phyloP scores from a whole-genome alignment of 257 asterid genomes.

The Lithospermum erythrorhizon region DNA sequence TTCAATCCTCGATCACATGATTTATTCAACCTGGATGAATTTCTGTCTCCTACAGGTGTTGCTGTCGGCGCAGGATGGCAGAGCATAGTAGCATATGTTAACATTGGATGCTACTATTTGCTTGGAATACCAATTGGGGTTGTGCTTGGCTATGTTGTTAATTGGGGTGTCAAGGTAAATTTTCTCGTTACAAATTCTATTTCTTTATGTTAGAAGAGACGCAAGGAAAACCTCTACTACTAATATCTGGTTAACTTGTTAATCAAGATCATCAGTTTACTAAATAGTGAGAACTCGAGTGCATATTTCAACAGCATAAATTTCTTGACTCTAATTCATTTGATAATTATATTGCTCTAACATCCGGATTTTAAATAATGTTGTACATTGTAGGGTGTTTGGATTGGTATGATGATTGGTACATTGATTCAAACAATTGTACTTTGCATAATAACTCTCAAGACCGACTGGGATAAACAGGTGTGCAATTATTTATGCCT shows the following conservation, averaged over 20 bases:
- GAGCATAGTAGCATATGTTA: conserved; percentile 48
- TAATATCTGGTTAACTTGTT: too few species aligned
- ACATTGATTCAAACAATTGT: conserved; percentile 40
- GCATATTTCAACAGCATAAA: not conserved
- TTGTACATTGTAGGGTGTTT: conserved; percentile 36
- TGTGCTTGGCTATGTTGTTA: conserved; percentile 40
- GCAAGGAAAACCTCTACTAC: not conserved
- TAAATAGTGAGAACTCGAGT: not conserved
- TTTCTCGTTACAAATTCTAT: not conserved
- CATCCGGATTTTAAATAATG: not conserved
- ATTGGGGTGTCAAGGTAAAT: conserved; percentile 42
- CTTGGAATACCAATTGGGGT: conserved; percentile 50
- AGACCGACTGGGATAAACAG: conserved; percentile 62
- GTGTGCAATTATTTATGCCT: conserved; percentile 10
- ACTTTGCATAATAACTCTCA: conserved; percentile 27
- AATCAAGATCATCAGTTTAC: not conserved
- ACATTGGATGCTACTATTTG: conserved; percentile 45
- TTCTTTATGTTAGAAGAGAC: not conserved
- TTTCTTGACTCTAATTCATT: not conserved
- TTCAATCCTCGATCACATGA: too few species aligned
- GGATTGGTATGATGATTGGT: conserved; percentile 63
- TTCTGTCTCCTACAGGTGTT: conserved; percentile 31
- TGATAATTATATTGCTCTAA: not conserved
- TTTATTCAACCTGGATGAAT: not conserved
- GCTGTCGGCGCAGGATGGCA: conserved; percentile 71